Evolutionary conservation across 1,284 basidiomycete genomes (phyloP).

Genomic region (Malassezia pachydermatis): DNA sequence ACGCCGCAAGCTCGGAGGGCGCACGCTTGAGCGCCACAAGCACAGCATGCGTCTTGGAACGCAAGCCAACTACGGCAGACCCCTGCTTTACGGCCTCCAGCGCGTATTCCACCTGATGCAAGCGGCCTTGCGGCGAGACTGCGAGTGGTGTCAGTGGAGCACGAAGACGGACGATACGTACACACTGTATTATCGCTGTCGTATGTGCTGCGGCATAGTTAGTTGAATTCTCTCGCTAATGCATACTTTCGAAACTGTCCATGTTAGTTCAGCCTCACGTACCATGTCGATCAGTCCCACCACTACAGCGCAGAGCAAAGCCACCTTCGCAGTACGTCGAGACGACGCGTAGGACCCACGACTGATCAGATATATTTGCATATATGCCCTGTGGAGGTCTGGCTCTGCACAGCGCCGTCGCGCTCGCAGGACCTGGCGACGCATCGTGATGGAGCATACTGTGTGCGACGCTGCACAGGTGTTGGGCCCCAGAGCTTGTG

Average conservation of each 20-base stretch:
- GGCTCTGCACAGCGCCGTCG: neutral
- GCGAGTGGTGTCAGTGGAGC: constrained; percentile 4
- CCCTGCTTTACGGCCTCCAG: constrained; percentile 99
- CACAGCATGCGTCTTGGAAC: constrained; percentile 88
- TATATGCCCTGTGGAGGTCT: neutral
- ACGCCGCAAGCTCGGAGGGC: constrained; percentile 93
- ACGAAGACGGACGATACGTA: no score
- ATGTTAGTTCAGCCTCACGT: constrained; percentile 1
- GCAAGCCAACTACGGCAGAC: constrained; percentile 88
- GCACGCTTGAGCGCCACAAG: constrained; percentile 93
- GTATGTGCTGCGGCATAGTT: constrained; percentile 38
- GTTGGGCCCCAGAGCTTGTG: neutral
- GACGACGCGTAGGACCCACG: constrained; percentile 2
- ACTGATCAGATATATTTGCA: constrained; percentile 13
- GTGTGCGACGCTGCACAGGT: neutral
- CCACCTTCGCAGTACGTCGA: no score
- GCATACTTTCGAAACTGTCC: constrained; percentile 18
- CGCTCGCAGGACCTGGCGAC: neutral
- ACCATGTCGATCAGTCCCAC: constrained; percentile 17
- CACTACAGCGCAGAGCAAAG: neutral
- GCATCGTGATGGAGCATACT: neutral
- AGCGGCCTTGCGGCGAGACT: constrained; percentile 48
- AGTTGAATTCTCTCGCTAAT: neutral
- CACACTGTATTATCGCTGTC: constrained; percentile 47
- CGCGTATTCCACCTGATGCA: constrained; percentile 97